Conservation (phyloP, 306 rosid genomes). For the Trifolium subterraneum region DNA sequence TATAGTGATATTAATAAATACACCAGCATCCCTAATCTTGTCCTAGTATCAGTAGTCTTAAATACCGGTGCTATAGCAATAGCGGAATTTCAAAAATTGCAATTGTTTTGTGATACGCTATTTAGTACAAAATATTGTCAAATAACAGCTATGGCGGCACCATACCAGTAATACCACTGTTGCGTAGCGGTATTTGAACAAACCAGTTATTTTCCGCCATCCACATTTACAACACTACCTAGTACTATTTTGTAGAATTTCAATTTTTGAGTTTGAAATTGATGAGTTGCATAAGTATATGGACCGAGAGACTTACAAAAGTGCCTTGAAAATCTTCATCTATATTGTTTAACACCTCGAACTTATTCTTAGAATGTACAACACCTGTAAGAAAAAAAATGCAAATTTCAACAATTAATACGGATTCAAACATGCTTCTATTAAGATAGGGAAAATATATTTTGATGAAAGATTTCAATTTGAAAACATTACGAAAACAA, state of each 20-base stretch:
- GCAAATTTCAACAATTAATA: slow-evolving; percentile 37
- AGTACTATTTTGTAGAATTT: neutral
- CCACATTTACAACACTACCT: neutral
- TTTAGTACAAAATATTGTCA: neutral
- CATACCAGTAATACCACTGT: neutral
- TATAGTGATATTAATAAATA: slow-evolving; percentile 32
- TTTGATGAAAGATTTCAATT: slow-evolving; percentile 33
- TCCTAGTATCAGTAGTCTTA: neutral
- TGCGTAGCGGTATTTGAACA: neutral
- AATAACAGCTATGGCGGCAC: too few species aligned
- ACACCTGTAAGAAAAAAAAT: slow-evolving; percentile 50
- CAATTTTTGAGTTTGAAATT: slow-evolving; percentile 21
- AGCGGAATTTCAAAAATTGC: neutral
- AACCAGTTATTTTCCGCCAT: neutral
- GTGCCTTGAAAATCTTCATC: slow-evolving; percentile 56
- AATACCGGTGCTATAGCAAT: neutral
- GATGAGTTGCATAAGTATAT: slow-evolving; percentile 22
- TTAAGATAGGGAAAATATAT: slow-evolving; percentile 15
- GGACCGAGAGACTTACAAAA: slow-evolving; percentile 57
- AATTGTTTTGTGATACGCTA: neutral
- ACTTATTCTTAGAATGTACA: slow-evolving; percentile 64
- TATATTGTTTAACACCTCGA: slow-evolving; percentile 59
- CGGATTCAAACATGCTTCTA: neutral
- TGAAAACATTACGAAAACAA: slow-evolving; percentile 2
- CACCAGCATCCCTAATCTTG: slow-evolving; percentile 1